These are phyloP conservation scores for Caulochytrium protostelioides DNA, from an alignment of 371 early-diverging fungal species.

Conservation along the genomic window DNA sequence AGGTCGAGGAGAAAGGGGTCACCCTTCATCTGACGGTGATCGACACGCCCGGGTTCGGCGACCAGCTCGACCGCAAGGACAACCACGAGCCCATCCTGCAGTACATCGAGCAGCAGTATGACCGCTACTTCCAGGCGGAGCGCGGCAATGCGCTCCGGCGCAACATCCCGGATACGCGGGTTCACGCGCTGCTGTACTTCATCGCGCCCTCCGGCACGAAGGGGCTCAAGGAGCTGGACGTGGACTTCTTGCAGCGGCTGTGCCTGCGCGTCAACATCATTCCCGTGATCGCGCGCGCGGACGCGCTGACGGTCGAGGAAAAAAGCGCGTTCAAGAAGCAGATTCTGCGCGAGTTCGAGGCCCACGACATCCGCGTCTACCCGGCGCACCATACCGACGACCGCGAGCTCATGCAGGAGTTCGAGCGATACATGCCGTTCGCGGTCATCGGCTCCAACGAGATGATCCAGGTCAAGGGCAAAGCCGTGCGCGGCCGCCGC, in stretches of 20 bases:
- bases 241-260: conserved; percentile 20
- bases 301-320: conserved; percentile 37
- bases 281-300: conserved; percentile 44
- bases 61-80: conserved; percentile 19
- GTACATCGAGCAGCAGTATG: conserved; percentile 32
- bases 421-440: conserved; percentile 26
- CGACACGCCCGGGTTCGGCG: conserved; percentile 35
- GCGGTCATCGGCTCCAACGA: conserved; percentile 27
- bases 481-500: conserved; percentile 24
- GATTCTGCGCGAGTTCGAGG: conserved; percentile 16
- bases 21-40: conserved; percentile 26
- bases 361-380: conserved; percentile 22
- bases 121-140: conserved; percentile 34
- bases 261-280: conserved; percentile 31
- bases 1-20: conserved; percentile 27
- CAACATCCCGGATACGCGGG: conserved; percentile 23
- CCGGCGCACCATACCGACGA: conserved; percentile 30
- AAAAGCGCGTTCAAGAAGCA: conserved; percentile 19
- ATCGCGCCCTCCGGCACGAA: conserved; percentile 27
- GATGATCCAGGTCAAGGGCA: conserved; percentile 18
- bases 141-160: conserved; percentile 22
- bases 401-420: conserved; percentile 14
- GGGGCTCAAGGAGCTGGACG: conserved; percentile 40
- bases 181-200: conserved; percentile 41
- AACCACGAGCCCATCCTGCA: conserved; percentile 32